phyloP scores from a whole-genome alignment of 371 early-diverging fungal species.

The Saksenaea vasiformis region DNA sequence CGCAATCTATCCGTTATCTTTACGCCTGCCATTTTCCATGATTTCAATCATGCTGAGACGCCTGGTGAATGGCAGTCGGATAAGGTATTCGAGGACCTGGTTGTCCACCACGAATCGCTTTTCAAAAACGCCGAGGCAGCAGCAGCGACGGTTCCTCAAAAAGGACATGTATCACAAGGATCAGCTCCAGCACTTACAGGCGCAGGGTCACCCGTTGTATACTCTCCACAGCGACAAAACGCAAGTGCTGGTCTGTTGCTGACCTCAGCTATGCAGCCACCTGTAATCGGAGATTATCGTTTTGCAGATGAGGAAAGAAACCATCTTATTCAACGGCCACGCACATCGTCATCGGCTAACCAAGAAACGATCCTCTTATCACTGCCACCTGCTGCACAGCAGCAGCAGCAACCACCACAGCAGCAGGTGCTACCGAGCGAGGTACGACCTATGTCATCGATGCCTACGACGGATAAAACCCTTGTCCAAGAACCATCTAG shows the following conservation, averaged over 20 bases:
- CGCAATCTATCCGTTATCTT: conserved; percentile 60
- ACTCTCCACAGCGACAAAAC: conserved; percentile 1
- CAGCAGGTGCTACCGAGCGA: background rate
- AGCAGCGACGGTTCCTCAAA: background rate
- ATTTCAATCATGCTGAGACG: conserved; percentile 52
- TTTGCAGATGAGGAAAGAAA: background rate
- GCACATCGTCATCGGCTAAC: background rate
- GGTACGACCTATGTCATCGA: background rate
- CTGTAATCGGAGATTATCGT: background rate
- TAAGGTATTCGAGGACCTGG: conserved; percentile 44
- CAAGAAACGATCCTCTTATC: background rate
- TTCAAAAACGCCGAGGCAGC: conserved; percentile 19
- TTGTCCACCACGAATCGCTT: conserved; percentile 29
- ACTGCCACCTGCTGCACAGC: background rate
- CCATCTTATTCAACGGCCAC: background rate
- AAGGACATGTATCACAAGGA: background rate
- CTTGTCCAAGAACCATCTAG: background rate
- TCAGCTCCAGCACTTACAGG: background rate
- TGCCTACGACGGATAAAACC: background rate
- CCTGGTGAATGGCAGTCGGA: conserved; percentile 47
- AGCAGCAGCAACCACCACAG: background rate
- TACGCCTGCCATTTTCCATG: conserved; percentile 67
- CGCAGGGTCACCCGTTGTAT: background rate
- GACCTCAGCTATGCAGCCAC: background rate
- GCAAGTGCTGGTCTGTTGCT: background rate